Percentiles rank a stretch among this genome's conserved stretches.
These are phyloP conservation scores for Phaeotremella skinneri DNA, from an alignment of 768 basidiomycete species.

Conservation along the genomic window DNA sequence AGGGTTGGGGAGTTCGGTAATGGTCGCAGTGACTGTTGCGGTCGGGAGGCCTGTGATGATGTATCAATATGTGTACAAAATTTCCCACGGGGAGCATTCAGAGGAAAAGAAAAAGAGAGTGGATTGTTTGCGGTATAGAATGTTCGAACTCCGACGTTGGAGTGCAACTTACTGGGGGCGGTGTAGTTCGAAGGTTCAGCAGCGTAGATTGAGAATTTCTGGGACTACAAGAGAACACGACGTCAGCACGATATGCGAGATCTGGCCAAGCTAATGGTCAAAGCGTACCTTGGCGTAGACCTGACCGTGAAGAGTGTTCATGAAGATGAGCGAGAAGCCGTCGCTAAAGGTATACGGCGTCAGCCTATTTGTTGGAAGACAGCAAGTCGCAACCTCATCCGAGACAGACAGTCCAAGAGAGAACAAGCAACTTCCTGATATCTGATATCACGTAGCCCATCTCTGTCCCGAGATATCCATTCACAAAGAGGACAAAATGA, in stretches of 20 bases:
- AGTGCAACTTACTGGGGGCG: conserved; percentile 15
- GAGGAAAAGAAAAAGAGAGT: background rate
- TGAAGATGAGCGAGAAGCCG: conserved; percentile 47
- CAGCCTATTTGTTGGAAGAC: background rate
- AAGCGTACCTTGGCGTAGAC: conserved; percentile 41
- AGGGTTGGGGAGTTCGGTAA: conserved; percentile 44
- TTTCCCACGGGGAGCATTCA: too few relatives aligned
- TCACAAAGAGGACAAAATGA: background rate
- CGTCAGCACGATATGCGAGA: conserved; percentile 3
- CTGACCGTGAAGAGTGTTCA: conserved; percentile 46
- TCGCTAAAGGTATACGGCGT: conserved; percentile 19
- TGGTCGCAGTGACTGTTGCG: conserved; percentile 42
- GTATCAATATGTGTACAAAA: background rate
- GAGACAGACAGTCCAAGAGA: background rate
- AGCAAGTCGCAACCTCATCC: background rate
- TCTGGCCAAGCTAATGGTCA: background rate
- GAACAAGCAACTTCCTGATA: too few relatives aligned
- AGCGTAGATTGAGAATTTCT: conserved; percentile 44
- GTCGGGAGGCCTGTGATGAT: conserved; percentile 29
- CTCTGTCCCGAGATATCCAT: conserved; percentile 3
- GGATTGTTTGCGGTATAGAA: conserved; percentile 14
- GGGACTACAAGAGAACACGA: conserved; percentile 19
- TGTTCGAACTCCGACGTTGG: background rate
- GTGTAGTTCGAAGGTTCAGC: conserved; percentile 45
- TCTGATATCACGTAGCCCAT: too few relatives aligned